Base-by-base conservation (phyloP, 2,329 filamentous ascomycete species). In the Lachnellula suecica region DNA sequence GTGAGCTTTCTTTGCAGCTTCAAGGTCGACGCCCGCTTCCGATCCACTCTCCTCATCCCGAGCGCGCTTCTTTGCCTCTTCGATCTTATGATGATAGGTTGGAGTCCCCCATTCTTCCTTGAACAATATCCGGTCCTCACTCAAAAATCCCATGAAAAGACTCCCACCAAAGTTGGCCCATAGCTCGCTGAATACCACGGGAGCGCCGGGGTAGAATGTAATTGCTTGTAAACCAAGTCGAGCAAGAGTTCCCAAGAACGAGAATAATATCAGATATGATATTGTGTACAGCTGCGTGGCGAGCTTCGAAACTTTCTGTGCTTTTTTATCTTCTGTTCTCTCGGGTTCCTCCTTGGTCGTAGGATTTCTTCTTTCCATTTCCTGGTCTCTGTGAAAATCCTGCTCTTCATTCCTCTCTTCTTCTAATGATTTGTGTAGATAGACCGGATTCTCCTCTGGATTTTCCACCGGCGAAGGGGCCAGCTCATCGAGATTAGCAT, bases 161-260 rank as follows among this genome's bases (percentile, higher is more conserved):
- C 88, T 88, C 1, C 93, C 93, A 1, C 77, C 83, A 43, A 96
- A 86, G 64, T 97, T 97, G 54, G 91, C 86, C 93, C 93, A 97
- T 20, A 96, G 71, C 2, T 88, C 85, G 46, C 83, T 80, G 50
- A 89, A 92, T 4, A 83, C 74, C 20, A 94, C 75, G 0, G 91
- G 91, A 0, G 88, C 83, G 20, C 86, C 87, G 1, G 88, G 84
- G 67, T 96, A 97, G 51, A 79, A 82, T 0, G 91, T 94, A 47
- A 97, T 72, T 43, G 87, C 85, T 65, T 91, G 83, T 7, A 96
- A 72, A 4, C 91, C 92, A 1, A 97, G 74, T 10, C 93, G 83
- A 1, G 91, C 89, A 23, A 97, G 79, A 0, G 91, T 94, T 31
- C 93, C 93, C 35, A 93, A 71, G 17, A 97, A 79, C 17, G 92